phyloP scores from a whole-genome alignment of 169 alveolate genomes.

The Plasmodium cynomolgi region DNA sequence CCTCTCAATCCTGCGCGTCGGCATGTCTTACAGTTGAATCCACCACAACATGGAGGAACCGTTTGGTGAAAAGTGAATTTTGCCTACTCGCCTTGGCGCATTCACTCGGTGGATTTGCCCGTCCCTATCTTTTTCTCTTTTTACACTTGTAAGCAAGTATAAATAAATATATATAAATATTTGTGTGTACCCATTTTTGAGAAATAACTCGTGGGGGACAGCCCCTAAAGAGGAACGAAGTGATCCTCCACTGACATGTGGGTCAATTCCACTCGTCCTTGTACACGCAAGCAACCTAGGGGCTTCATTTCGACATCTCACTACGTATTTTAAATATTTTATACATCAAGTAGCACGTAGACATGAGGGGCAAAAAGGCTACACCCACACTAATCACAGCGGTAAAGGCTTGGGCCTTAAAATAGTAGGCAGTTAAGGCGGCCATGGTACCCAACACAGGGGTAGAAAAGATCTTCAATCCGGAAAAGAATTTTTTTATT shows the following conservation, averaged over 20 bases:
- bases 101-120: background rate
- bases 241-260: background rate
- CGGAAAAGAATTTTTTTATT: slow-evolving; percentile 11
- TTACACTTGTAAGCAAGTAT: background rate
- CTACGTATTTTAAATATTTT: slow-evolving; percentile 21
- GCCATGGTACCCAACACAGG: slow-evolving; percentile 29
- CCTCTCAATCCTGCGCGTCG: background rate
- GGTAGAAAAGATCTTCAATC: slow-evolving; percentile 25
- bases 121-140: background rate
- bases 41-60: background rate
- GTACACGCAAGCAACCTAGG: background rate
- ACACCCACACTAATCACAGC: background rate
- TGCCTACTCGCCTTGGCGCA: background rate
- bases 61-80: background rate
- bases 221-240: background rate
- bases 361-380: background rate
- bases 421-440: background rate
- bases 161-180: background rate
- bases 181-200: background rate
- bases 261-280: background rate
- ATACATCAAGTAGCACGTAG: background rate
- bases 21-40: background rate
- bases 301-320: background rate
- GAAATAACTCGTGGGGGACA: background rate
- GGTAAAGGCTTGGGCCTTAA: slow-evolving; percentile 16